A percentile compares a stretch with the other conserved stretches of the same genome.
Evolutionary conservation across 306 rosid genomes (phyloP).

Genomic region (Rosa multiflora): DNA sequence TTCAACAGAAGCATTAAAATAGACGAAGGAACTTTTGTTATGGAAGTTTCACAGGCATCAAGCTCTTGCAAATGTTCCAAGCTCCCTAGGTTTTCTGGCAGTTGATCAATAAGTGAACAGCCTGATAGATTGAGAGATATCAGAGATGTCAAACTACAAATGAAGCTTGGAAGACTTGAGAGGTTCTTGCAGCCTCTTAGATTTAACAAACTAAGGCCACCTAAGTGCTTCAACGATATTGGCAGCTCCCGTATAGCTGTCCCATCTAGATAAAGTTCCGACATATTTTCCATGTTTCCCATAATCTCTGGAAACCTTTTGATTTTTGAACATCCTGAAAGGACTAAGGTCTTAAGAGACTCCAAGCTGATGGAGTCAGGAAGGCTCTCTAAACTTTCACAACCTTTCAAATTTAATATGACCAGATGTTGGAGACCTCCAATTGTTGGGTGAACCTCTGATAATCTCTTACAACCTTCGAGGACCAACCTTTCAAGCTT

Average conservation of each 20-base stretch:
- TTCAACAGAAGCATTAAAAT: not conserved
- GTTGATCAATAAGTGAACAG: not conserved
- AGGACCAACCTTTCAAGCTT: conserved; percentile 20
- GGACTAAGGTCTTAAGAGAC: conserved; percentile 8
- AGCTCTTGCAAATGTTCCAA: not conserved
- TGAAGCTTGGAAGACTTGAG: not conserved
- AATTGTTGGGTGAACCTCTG: conserved; percentile 8
- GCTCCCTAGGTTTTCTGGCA: not conserved
- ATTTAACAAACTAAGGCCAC: not conserved
- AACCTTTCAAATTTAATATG: conserved; percentile 10
- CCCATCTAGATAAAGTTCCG: not conserved
- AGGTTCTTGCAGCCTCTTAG: not conserved
- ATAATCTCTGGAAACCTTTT: conserved; percentile 5
- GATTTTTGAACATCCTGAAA: conserved; percentile 20
- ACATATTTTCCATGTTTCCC: not conserved
- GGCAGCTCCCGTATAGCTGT: not conserved
- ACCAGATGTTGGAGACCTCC: not conserved
- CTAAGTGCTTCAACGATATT: too few relatives aligned
- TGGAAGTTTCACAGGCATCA: not conserved
- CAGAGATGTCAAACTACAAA: not conserved
- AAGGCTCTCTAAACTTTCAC: conserved; percentile 9
- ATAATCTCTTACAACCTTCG: conserved; percentile 2
- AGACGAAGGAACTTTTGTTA: not conserved
- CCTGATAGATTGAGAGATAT: not conserved
- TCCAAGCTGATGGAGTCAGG: conserved; percentile 12